Evolutionary conservation across 352 stramenopile species (phyloP), one percentile per base, ranked within the genome.

Genomic region (Globisporangium carolinianum): DNA sequence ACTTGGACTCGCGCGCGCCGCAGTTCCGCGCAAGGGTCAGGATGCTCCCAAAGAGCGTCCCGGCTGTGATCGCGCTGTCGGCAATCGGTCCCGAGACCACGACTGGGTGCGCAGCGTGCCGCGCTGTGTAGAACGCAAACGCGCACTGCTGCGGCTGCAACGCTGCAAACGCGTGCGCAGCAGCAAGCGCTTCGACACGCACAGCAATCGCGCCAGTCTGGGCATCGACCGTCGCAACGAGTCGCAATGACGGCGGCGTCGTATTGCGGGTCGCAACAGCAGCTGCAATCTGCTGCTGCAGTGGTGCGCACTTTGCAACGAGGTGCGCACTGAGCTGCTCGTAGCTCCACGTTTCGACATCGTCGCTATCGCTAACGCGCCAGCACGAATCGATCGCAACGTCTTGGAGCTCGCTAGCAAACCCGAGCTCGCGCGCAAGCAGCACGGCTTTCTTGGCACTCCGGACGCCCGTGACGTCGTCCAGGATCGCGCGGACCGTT

Each of bases 361-460:
- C 69, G 7, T 49, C 15, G 4, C 1, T 12, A 9, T 63, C 58
- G 14, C 70, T 60, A 15, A n/a, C 42, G 39, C 47, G 57, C 73
- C 73, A 89, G 46, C 67, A 75, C 18, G 73, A 81, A 12, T 64
- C 51, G 37, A 91, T 78, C 32, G 69, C 68, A 3, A 89, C 78
- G 53, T 96, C 79, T 49, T 79, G 58, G 46, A 95, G 75, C 12
- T 95, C 71, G 1, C 84, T 65, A 18, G 87, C 62, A 53, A 98
- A 85, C 6, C 92, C 92, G 38, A 98, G 76, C 60, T 98, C 94
- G 12, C 88, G 84, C n/a, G 89, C 94, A 47, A 98, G 75, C 53
- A 98, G 77, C 60, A 98, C 87, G 1, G 96, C 76, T 60, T 92
- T 96, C 63, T 95, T 89, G 48, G 90, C 88, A 38, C 79, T 88